A percentile compares a stretch with the other conserved stretches of the same genome.
Evolutionary conservation across 1,284 basidiomycete genomes (phyloP).

Genomic region (Austroboletus niveus): DNA sequence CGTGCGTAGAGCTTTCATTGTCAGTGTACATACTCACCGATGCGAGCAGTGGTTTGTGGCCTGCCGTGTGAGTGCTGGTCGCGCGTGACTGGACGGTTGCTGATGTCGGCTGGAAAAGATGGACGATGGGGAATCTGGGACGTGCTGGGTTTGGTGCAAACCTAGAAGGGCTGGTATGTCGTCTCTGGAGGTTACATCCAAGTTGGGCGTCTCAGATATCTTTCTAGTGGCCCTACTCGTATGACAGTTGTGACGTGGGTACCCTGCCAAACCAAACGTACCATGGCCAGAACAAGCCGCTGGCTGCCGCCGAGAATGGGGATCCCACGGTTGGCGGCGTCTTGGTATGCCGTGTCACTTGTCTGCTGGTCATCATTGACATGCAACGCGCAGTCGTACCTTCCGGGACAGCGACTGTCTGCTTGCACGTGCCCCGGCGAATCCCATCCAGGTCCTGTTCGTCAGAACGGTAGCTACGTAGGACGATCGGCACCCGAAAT

Average conservation of each 20-base stretch:
- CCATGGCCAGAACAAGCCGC: conserved; percentile 50
- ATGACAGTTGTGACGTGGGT: conserved; percentile 81
- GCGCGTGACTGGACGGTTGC: neutral
- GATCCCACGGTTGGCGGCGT: conserved; percentile 39
- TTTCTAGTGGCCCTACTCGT: conserved; percentile 62
- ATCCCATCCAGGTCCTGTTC: conserved; percentile 79
- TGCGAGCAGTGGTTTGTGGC: conserved; percentile 61
- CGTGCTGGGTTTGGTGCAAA: conserved; percentile 74
- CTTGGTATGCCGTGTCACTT: conserved; percentile 33
- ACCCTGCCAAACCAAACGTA: conserved; percentile 38
- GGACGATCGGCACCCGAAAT: conserved; percentile 68
- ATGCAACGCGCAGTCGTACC: conserved; percentile 49
- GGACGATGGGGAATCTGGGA: conserved; percentile 81
- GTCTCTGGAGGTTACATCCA: neutral
- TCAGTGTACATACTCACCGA: conserved; percentile 8
- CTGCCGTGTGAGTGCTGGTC: conserved; percentile 51
- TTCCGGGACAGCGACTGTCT: conserved; percentile 81
- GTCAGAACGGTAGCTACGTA: conserved; percentile 56
- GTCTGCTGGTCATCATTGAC: conserved; percentile 6
- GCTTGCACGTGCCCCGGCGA: conserved; percentile 78
- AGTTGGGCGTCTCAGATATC: neutral
- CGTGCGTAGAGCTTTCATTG: conserved; percentile 12
- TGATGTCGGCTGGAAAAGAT: conserved; percentile 35
- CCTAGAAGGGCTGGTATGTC: conserved; percentile 54
- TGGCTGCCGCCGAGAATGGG: conserved; percentile 44